Conservation (phyloP, 805 yeast species). For the Metschnikowia cerradonensis region DNA sequence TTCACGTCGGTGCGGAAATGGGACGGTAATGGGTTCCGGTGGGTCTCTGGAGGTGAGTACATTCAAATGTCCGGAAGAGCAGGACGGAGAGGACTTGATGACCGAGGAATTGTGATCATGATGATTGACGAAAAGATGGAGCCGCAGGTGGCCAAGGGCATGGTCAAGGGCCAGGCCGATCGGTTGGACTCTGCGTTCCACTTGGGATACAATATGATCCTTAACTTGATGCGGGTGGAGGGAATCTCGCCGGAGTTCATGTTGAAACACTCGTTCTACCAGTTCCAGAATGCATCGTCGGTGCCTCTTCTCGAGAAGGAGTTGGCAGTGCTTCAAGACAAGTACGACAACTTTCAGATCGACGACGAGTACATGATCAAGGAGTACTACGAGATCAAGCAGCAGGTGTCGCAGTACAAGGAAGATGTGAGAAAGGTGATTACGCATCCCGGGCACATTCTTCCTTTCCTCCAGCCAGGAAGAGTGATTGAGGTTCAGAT, state of each 20-base stretch:
- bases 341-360: slow-evolving; percentile 48
- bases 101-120: slow-evolving; percentile 97
- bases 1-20: slow-evolving; percentile 96
- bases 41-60: slow-evolving; percentile 99
- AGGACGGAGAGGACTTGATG: slow-evolving; percentile 99
- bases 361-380: slow-evolving; percentile 72
- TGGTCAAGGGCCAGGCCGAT: slow-evolving; percentile 99
- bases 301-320: slow-evolving; percentile 81
- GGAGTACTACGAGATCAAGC: slow-evolving; percentile 78
- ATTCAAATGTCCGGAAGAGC: slow-evolving; percentile 99
- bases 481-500: slow-evolving; percentile 71
- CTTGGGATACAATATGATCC: slow-evolving; percentile 93
- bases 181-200: slow-evolving; percentile 97
- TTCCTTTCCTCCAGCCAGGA: slow-evolving; percentile 86
- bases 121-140: slow-evolving; percentile 99
- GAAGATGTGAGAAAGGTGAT: slow-evolving; percentile 76
- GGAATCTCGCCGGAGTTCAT: slow-evolving; percentile 97
- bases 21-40: slow-evolving; percentile 96
- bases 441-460: slow-evolving; percentile 84
- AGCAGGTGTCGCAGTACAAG: slow-evolving; percentile 66
- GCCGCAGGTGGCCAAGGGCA: slow-evolving; percentile 97
- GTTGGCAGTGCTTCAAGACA: slow-evolving; percentile 48
- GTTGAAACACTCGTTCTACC: slow-evolving; percentile 91
- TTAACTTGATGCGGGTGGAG: slow-evolving; percentile 93
- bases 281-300: slow-evolving; percentile 88